Percentiles rank a stretch among this genome's conserved stretches.
Conservation (phyloP, 331 rosid species). For the Telfairia occidentalis region DNA sequence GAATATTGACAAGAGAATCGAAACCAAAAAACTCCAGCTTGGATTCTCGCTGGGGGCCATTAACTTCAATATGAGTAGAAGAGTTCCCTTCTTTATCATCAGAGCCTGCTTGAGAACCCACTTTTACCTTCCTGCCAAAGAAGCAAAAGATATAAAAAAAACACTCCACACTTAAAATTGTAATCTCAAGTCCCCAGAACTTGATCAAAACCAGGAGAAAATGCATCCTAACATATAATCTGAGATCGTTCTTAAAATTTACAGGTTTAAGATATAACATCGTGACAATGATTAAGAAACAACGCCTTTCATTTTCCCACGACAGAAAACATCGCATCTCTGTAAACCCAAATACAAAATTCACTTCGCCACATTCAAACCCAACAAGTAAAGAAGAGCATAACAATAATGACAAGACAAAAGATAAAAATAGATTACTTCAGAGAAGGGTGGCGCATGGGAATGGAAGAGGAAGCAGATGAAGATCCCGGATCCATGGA, state of each 20-base stretch:
- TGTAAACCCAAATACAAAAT: not conserved
- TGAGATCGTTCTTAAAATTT: not conserved
- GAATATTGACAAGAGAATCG: conserved; percentile 98
- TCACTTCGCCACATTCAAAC: not conserved
- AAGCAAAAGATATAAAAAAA: conserved; percentile 3
- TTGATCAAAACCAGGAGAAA: not conserved
- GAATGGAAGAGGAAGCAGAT: conserved; percentile 30
- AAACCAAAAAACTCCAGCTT: conserved; percentile 89
- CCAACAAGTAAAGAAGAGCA: not conserved
- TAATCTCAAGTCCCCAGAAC: not conserved
- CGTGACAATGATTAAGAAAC: not conserved
- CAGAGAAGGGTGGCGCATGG: conserved; percentile 35
- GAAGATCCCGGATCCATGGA: conserved; percentile 79
- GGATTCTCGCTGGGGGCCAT: conserved; percentile 69
- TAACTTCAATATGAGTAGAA: conserved; percentile 32
- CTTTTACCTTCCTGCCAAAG: conserved; percentile 52
- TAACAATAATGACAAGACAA: not conserved
- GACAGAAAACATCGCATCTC: not conserved
- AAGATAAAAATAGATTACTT: conserved; percentile 31
- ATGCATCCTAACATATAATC: not conserved
- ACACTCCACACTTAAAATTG: not conserved
- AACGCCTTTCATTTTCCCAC: not conserved
- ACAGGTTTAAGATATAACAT: not conserved
- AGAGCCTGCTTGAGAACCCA: conserved; percentile 25
- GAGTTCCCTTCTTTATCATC: conserved; percentile 30